Evolutionary conservation across 371 early-diverging fungal species (phyloP), one percentile per base, ranked within the genome.

Genomic region (Mucor plumbeus): DNA sequence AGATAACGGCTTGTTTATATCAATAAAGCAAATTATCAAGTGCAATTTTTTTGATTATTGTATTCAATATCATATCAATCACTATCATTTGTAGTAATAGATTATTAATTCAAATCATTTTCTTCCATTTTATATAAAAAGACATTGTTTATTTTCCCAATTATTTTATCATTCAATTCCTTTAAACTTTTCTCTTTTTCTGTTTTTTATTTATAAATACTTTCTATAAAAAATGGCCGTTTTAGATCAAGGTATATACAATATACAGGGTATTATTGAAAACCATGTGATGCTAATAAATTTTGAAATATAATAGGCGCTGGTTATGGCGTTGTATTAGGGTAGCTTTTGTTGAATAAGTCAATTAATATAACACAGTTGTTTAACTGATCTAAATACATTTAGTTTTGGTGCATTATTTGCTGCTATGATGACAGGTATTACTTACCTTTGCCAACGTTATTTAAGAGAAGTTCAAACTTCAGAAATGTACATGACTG

Each of bases 401-500:
- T 7, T n/a, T 61, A 75, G 86, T 15, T 84, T 86, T 58, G 86
- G 87, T 57, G 80, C 84, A 8, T 67, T 87, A 21, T 90, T 88
- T 76, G 84, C 90, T 10, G 44, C 74, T 5, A 64, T 87, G 48
- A 90, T 90, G 87, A 85, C 87, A 10, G 61, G 83, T 21, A 80
- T 90, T n/a, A 88, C 91, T 3, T 77, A 76, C 74, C 75, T 84
- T 9, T 82, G 64, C 60, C 81, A 84, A 56, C 80, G 89, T 7
- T 91, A 89, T 69, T 65, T 88, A 17, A 74, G 79, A 21, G 91
- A 90, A 71, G 78, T 78, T 21, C 80, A 88, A 63, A 84, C 87
- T 7, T 85, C 87, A 10, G 91, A 90, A 75, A 87, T 84, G 76
- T 91, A 85, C 66, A 88, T 85, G 85, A 88, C 91, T 1, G 90